Conservation (phyloP, 2,329 filamentous ascomycete genomes). For the Diaporthe caulivora region DNA sequence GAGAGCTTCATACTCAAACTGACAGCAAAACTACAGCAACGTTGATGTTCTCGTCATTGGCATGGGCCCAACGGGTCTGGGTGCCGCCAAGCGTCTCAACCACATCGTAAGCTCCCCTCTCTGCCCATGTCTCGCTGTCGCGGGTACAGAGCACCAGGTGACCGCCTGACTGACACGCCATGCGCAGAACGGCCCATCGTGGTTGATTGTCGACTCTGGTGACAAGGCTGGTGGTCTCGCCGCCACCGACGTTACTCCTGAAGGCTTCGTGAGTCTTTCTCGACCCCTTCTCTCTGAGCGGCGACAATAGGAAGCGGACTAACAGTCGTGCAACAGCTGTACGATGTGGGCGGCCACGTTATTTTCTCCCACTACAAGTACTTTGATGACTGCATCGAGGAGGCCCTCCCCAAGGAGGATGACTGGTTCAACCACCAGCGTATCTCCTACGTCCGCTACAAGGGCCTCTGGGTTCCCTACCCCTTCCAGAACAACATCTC, state of each 20-base stretch:
- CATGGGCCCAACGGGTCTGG: constrained; percentile 95
- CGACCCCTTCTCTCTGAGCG: constrained; percentile 26
- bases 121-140: constrained; percentile 38
- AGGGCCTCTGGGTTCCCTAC: constrained; percentile 96
- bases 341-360: constrained; percentile 98
- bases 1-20: constrained; percentile 26
- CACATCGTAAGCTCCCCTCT: constrained; percentile 80
- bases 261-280: constrained; percentile 85
- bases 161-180: constrained; percentile 43
- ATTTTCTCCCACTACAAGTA: constrained; percentile 99
- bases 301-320: neutral
- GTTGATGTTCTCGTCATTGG: constrained; percentile 99
- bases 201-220: constrained; percentile 94
- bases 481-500: constrained; percentile 99
- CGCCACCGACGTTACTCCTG: constrained; percentile 92
- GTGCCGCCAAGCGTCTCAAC: constrained; percentile 97
- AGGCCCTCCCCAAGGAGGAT: constrained; percentile 91
- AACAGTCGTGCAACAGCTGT: constrained; percentile 73
- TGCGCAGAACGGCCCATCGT: constrained; percentile 85
- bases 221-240: constrained; percentile 95
- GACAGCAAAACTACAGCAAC: constrained; percentile 66
- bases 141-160: constrained; percentile 38
- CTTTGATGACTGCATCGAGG: constrained; percentile 98
- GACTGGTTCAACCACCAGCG: constrained; percentile 99
- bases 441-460: constrained; percentile 98